A percentile compares a stretch with the other conserved stretches of the same genome.
phyloP scores from a whole-genome alignment of 208 protist genomes.

The Acanthamoeba sp. region DNA sequence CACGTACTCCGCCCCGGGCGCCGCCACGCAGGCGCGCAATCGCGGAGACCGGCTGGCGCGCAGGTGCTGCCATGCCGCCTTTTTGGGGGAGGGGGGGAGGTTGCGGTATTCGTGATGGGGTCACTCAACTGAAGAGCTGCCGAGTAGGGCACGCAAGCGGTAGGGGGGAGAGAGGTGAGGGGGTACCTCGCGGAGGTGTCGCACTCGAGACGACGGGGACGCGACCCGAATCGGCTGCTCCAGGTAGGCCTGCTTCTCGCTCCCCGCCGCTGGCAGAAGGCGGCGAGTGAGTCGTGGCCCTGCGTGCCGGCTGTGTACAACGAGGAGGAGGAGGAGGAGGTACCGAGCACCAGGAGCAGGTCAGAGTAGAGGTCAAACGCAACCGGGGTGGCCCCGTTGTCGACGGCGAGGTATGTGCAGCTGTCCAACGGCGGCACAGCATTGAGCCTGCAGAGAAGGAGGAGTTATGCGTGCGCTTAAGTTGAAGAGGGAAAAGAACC shows the following conservation, averaged over 20 bases:
- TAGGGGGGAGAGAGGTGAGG: background rate
- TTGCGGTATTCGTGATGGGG: no score
- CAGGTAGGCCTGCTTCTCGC: background rate
- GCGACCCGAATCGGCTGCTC: background rate
- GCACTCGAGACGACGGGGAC: background rate
- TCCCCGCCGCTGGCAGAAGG: background rate
- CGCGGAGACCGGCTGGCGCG: background rate
- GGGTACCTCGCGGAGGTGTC: background rate
- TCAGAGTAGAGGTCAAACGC: conserved; percentile 71
- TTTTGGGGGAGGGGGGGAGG: no score
- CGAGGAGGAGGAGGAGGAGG: background rate
- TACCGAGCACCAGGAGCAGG: conserved; percentile 51
- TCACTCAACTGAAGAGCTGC: no score
- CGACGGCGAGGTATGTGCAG: conserved; percentile 71
- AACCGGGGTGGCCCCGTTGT: conserved; percentile 49
- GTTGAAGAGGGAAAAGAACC: background rate
- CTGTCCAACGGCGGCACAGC: conserved; percentile 57
- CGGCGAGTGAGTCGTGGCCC: no score
- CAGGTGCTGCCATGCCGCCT: conserved; percentile 10
- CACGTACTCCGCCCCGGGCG: background rate
- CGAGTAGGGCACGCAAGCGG: no score
- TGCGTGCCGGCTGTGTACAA: background rate
- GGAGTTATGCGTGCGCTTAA: no score
- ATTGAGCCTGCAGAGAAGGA: conserved; percentile 52
- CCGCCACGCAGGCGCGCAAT: background rate